Base-by-base conservation (phyloP, 1,284 basidiomycete genomes). In the Rhodotorula sp. region DNA sequence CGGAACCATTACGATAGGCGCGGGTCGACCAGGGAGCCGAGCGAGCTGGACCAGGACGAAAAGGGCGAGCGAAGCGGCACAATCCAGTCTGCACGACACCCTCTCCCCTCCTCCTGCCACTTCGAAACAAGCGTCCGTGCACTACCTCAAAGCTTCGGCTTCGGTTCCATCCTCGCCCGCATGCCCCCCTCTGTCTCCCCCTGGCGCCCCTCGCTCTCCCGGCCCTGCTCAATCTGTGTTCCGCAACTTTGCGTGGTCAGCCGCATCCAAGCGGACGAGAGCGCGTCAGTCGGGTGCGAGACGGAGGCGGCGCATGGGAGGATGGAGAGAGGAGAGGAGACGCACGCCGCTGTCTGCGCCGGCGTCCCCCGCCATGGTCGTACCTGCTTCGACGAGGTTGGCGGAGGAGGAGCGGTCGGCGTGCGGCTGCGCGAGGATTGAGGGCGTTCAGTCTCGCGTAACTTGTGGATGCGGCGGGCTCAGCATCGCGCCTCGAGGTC, bases 341-440 rank as follows among this genome's bases (percentile, higher is more conserved):
- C 64, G 37, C 50, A 66, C 64, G 22, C 64, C 57, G 13, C 48
- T 34, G 27, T 60, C 57, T 7, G 64, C 57, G 19, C 44, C 57
- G 32, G 48, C 64, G 6, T 37, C 48, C 4, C 64, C 64, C 0
- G 64, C 36, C 64, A 66, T 66, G 7, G 58, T 66, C 3, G 64
- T 66, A 0, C 64, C 64, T 4, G 64, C 57, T 19, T 66, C 64
- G 19, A 66, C 56, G 22, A 66, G 57, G 25, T 54, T 54, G 13
- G 37, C 39, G 50, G 50, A 37, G 15, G 56, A 37, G 39, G 36
- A 25, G 32, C 29, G 37, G 32, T 56, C 39, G 57, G 36, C 34
- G n/a, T 46, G 7, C 27, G 25, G n/a, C 64, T 66, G 64, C 50
- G 34, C 34, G 29, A 21, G 34, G 53, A 21, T 8, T 13, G 44